Evolutionary conservation across 2,329 filamentous ascomycete genomes (phyloP), one percentile per base, ranked within the genome.

Genomic region (Thelonectria rubi): DNA sequence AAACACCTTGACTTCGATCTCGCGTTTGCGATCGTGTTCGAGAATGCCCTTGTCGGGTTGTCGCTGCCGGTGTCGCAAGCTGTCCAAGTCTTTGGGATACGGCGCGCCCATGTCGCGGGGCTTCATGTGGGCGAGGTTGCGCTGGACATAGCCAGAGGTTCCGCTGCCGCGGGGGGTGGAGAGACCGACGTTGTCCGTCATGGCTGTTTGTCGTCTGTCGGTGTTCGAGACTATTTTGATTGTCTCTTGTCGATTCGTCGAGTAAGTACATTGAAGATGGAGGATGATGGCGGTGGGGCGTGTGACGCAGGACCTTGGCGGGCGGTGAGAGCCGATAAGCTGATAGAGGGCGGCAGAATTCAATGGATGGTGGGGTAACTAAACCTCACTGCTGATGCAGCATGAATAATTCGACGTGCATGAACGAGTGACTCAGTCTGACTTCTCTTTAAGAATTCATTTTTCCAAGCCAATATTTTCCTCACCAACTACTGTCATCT

Each of bases 131-230:
- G 95, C 95, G 37, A 93, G 88, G 81, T 98, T 99, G 78, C 93
- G 92, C 80, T 98, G 94, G 58, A 99, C 94, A 77, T 98, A 98
- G 75, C 95, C 95, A 1, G 94, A 98, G 59, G 95, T 99, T 49
- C 95, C 95, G 75, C 92, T 97, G 69, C 95, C 95, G 73, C 95
- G 90, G 3, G 95, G 95, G 5, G 95, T 99, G 59, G 91, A 89
- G 72, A 99, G 92, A 60, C 95, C 96, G 74, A 99, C 95, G 81
- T 99, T 99, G 68, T 95, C 93, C 63, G 94, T 95, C 95, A 98
- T 98, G 70, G 34, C 73, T 40, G 15, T 37, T 17, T 12, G 40
- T 42, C 7, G n/a, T 20, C 9, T 1, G 37, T 39, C 30, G 49
- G 11, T 3, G 26, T 55, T 56, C 17, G 49, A n/a, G 45, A 39